Evolutionary conservation across 1,139 yeast genomes (phyloP).

Genomic region (Spencermartinsiella ligniputridi): DNA sequence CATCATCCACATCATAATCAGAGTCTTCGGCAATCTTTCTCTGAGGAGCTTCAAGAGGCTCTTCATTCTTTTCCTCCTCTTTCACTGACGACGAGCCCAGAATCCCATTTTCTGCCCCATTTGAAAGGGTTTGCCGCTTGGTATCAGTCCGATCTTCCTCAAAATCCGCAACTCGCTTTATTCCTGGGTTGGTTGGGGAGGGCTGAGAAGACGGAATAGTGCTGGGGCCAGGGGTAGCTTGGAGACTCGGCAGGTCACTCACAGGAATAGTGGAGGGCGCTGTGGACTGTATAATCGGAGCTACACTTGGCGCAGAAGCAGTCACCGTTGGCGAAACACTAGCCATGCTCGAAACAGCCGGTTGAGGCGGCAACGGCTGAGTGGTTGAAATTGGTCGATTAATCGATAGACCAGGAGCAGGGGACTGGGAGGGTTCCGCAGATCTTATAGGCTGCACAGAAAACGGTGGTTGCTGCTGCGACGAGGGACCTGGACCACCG

Average conservation of each 20-base stretch:
- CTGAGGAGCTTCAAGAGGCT: conserved; percentile 58
- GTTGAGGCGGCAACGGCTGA: not conserved
- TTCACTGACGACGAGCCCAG: not conserved
- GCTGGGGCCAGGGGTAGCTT: not conserved
- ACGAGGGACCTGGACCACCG: not conserved
- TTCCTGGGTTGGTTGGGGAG: conserved; percentile 3
- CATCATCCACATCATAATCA: conserved; percentile 69
- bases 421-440: not conserved
- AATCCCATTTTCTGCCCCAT: conserved; percentile 1
- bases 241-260: too few species aligned
- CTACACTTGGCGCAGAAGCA: not conserved
- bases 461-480: conserved; percentile 4
- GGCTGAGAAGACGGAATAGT: conserved; percentile 1
- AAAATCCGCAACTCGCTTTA: conserved; percentile 12
- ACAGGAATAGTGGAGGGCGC: not conserved
- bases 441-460: not conserved
- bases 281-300: not conserved
- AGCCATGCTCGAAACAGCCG: not conserved
- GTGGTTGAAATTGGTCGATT: not conserved
- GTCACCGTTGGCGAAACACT: not conserved
- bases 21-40: conserved; percentile 80
- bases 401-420: not conserved
- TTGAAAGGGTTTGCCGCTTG: not conserved
- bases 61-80: conserved; percentile 3
- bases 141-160: conserved; percentile 6